Conservation (phyloP, 371 early-diverging fungal species). For the Apophysomyces elegans region DNA sequence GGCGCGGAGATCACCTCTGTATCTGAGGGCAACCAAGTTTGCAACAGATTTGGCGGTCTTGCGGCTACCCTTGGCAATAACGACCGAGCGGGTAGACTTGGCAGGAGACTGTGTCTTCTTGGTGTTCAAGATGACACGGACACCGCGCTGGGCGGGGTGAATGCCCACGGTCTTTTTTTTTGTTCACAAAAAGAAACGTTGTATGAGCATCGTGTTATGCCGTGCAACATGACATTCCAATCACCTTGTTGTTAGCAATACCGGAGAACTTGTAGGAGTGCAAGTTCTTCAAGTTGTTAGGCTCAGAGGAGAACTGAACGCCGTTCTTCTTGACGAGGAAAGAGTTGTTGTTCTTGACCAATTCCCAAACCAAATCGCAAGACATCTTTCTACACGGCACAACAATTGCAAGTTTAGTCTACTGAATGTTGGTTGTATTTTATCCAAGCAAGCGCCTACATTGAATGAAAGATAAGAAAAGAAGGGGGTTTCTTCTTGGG, state of each 20-base stretch:
- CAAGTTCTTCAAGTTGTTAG: slow-evolving; percentile 82
- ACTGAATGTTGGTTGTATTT: too few relatives aligned
- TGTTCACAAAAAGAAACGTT: slow-evolving; percentile 1
- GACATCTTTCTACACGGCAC: slow-evolving; percentile 44
- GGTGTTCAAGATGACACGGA: slow-evolving; percentile 60
- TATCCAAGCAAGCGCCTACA: not conserved
- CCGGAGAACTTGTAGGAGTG: slow-evolving; percentile 90
- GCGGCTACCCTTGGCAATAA: slow-evolving; percentile 71
- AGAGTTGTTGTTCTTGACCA: slow-evolving; percentile 84
- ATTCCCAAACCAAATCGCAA: slow-evolving; percentile 80
- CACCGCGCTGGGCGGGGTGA: slow-evolving; percentile 65
- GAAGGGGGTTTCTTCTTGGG: slow-evolving; percentile 5
- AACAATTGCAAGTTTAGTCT: too few relatives aligned
- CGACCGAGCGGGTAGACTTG: slow-evolving; percentile 59
- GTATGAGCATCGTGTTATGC: not conserved
- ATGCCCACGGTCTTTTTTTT: slow-evolving; percentile 64
- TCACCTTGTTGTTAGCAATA: slow-evolving; percentile 79
- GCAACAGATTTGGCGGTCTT: slow-evolving; percentile 71
- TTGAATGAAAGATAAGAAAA: slow-evolving; percentile 10
- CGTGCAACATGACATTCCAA: not conserved
- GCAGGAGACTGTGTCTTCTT: slow-evolving; percentile 60
- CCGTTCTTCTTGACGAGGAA: slow-evolving; percentile 90
- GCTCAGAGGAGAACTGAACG: slow-evolving; percentile 81
- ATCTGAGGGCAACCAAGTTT: slow-evolving; percentile 69
- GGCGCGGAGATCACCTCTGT: slow-evolving; percentile 83